Conservation (phyloP, 1,139 yeast genomes). For the Suhomyces panamericanus region DNA sequence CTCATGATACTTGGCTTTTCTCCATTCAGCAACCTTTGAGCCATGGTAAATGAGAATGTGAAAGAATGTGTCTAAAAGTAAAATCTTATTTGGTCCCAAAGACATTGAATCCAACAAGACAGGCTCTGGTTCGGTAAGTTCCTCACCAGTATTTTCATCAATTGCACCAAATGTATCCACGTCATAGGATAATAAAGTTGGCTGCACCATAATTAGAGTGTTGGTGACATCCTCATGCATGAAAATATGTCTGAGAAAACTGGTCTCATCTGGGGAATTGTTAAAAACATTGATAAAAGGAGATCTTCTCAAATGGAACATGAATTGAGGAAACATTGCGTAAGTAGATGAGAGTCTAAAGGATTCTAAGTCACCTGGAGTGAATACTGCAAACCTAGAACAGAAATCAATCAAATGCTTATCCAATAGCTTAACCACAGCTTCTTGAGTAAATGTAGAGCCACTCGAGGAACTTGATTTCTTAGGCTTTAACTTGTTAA, state of each 20-base stretch:
- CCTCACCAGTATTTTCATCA: slow-evolving; percentile 43
- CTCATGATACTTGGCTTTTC: slow-evolving; percentile 66
- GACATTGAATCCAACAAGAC: slow-evolving; percentile 71
- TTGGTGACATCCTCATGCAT: slow-evolving; percentile 67
- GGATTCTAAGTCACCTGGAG: slow-evolving; percentile 71
- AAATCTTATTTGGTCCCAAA: slow-evolving; percentile 57
- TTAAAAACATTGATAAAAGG: slow-evolving; percentile 70
- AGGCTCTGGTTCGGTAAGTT: slow-evolving; percentile 47
- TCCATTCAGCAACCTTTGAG: slow-evolving; percentile 66
- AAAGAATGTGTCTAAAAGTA: slow-evolving; percentile 72
- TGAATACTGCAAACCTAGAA: slow-evolving; percentile 83
- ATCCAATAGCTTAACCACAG: slow-evolving; percentile 79
- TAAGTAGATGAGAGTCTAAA: slow-evolving; percentile 78
- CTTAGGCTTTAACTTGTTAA: slow-evolving; percentile 43
- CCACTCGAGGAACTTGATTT: slow-evolving; percentile 16
- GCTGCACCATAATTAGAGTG: slow-evolving; percentile 73
- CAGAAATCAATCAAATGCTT: slow-evolving; percentile 81
- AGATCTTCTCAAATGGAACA: slow-evolving; percentile 71
- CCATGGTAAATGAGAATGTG: slow-evolving; percentile 74
- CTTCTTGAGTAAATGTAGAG: slow-evolving; percentile 14
- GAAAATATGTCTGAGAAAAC: slow-evolving; percentile 65
- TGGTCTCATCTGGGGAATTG: slow-evolving; percentile 79
- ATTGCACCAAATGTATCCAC: slow-evolving; percentile 49
- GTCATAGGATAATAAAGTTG: slow-evolving; percentile 66
- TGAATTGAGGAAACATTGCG: slow-evolving; percentile 74